Base-by-base conservation (phyloP, 108 stramenopile species). In the Asterionellopsis glacialis region DNA sequence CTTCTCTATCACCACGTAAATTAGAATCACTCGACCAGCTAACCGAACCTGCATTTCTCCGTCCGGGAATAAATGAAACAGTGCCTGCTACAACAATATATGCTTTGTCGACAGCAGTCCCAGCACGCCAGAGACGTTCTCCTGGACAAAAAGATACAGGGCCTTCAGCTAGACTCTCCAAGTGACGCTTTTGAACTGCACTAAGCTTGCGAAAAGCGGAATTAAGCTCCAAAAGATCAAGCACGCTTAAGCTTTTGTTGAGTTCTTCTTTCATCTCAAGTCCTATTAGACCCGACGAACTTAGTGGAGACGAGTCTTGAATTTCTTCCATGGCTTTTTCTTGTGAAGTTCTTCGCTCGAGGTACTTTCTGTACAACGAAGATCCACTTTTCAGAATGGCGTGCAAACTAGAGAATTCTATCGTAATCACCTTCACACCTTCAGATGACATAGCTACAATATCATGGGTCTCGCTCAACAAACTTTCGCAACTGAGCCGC, bases 141-240 rank as follows among this genome's bases (percentile, higher is more conserved):
- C 93, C 93, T 15, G 84, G 87, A 25, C 64, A 63, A 62, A 83
- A 94, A 28, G 65, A 68, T 14, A 71, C 73, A 5, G 87, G 89
- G 10, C 85, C 88, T 40, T 87, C 84, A 6, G 88, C 87, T 3
- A 94, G 60, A 70, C 89, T 82, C 62, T 91, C 89, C 11, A 91
- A 63, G 52, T 94, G 89, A 44, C 89, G 71, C 66, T 94, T 90
- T 58, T 94, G 89, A 41, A 91, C 83, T 33, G 93, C 87, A 27
- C 72, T 81, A 1, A 94, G 74, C 52, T 89, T 89, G 24, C 90
- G 73, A 33, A 94, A 57, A 15, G 74, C 83, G n/a, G 89, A 85
- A 56, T 94, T 94, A 50, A 68, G 58, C 47, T 91, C 84, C 39
- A 94, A 54, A 5, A 94, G 61, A 38, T 90, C 88, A 44, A 85